phyloP scores from a whole-genome alignment of 371 early-diverging fungal genomes.

The Amoeboaphelidium protococcarum region DNA sequence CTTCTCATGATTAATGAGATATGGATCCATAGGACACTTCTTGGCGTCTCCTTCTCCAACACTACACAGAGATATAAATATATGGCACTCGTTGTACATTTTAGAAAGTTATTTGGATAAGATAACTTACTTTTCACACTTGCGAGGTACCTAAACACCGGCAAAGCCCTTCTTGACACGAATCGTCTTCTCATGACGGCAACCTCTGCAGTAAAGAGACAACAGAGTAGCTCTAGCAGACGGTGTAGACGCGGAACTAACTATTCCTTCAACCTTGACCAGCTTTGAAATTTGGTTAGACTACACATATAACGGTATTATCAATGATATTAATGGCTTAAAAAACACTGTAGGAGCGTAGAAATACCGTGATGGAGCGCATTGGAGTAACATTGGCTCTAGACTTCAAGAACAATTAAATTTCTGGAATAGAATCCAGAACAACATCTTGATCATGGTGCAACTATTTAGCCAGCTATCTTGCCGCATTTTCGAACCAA shows the following conservation, averaged over 20 bases:
- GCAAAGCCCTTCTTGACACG: constrained; percentile 66
- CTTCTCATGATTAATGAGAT: constrained; percentile 79
- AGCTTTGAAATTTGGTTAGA: constrained; percentile 72
- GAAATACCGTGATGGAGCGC: neutral
- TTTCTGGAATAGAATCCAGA: neutral
- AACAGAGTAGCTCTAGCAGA: constrained; percentile 64
- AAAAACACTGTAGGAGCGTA: neutral
- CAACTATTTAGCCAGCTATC: neutral
- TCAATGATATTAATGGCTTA: too few species aligned
- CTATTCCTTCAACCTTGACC: constrained; percentile 85
- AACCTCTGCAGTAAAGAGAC: constrained; percentile 58
- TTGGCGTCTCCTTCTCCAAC: constrained; percentile 7
- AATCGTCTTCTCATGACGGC: constrained; percentile 46
- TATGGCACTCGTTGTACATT: neutral
- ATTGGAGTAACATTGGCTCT: neutral
- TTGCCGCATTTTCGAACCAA: neutral
- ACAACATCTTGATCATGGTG: neutral
- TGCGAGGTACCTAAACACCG: constrained; percentile 50
- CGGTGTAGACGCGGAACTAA: constrained; percentile 79
- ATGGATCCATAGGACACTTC: constrained; percentile 83
- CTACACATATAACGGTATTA: too few species aligned
- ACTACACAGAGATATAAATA: neutral
- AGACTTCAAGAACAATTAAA: neutral
- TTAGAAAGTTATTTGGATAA: neutral
- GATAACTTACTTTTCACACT: constrained; percentile 37